These are phyloP conservation scores for Collariella sp. DNA, from an alignment of 495 filamentous ascomycete genomes.

Conservation along the genomic window DNA sequence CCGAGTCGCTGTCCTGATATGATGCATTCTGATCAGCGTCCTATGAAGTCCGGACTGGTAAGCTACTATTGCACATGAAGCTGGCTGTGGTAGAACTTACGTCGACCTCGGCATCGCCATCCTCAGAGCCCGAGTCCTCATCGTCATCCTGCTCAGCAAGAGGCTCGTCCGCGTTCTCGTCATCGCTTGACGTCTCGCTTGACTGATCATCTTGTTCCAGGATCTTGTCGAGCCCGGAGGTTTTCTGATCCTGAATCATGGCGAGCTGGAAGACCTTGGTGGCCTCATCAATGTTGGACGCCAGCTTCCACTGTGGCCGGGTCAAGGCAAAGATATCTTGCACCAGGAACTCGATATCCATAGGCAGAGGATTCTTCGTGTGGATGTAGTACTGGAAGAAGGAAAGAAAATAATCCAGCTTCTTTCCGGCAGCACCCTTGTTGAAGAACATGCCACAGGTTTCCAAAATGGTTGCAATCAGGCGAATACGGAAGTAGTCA, in stretches of 20 bases:
- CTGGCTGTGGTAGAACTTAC: slow-evolving; percentile 17
- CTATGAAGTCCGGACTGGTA: slow-evolving; percentile 27
- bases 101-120: slow-evolving; percentile 46
- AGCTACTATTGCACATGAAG: not conserved
- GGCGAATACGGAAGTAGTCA: slow-evolving; percentile 89
- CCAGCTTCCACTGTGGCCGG: slow-evolving; percentile 86
- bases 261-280: slow-evolving; percentile 76
- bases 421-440: slow-evolving; percentile 86
- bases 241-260: slow-evolving; percentile 79
- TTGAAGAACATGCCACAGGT: slow-evolving; percentile 96
- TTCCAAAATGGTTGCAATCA: slow-evolving; percentile 83
- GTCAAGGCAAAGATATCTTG: slow-evolving; percentile 82
- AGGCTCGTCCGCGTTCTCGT: slow-evolving; percentile 47
- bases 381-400: slow-evolving; percentile 98
- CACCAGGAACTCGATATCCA: slow-evolving; percentile 95
- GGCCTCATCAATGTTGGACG: slow-evolving; percentile 72
- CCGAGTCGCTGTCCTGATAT: slow-evolving; percentile 49
- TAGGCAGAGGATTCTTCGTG: slow-evolving; percentile 85
- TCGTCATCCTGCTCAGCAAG: slow-evolving; percentile 31
- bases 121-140: slow-evolving; percentile 35
- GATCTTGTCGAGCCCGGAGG: slow-evolving; percentile 56
- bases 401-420: slow-evolving; percentile 94
- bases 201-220: slow-evolving; percentile 62
- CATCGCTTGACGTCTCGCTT: slow-evolving; percentile 55
- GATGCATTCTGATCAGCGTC: slow-evolving; percentile 37